These are phyloP conservation scores for Plenodomus tracheiphilus DNA, from an alignment of 2,329 filamentous ascomycete species.

Conservation along the genomic window DNA sequence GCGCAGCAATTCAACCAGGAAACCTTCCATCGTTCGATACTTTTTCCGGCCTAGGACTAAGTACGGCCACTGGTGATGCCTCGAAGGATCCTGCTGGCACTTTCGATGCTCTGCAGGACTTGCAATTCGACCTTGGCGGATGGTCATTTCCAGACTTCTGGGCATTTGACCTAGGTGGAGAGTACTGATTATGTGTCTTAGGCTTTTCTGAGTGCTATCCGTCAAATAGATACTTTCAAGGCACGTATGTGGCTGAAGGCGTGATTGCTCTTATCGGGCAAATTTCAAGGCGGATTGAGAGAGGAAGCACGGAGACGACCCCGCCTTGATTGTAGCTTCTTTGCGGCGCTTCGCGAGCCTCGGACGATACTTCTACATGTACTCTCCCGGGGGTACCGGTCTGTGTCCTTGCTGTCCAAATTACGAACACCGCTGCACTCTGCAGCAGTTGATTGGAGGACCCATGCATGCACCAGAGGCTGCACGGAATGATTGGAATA, in stretches of 20 bases:
- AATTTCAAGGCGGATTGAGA: no score
- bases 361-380: neutral
- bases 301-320: no score
- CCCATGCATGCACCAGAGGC: no score
- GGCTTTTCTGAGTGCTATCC: no score
- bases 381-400: no score
- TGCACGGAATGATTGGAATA: no score
- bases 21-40: constrained; percentile 7
- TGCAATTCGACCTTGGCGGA: constrained; percentile 31
- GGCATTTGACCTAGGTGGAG: constrained; percentile 38
- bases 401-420: no score
- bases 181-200: constrained; percentile 32
- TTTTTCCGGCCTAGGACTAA: constrained; percentile 12
- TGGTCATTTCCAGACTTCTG: constrained; percentile 43
- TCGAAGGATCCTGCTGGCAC: constrained; percentile 11
- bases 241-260: no score
- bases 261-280: no score
- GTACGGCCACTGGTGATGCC: neutral
- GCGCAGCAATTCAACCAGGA: neutral
- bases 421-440: no score
- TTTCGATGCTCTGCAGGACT: constrained; percentile 31
- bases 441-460: no score
- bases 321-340: neutral
- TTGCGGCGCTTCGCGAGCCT: neutral
- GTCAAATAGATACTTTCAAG: no score